Base-by-base conservation (phyloP, 2,329 filamentous ascomycete genomes). In the Aureobasidium leucospermi region DNA sequence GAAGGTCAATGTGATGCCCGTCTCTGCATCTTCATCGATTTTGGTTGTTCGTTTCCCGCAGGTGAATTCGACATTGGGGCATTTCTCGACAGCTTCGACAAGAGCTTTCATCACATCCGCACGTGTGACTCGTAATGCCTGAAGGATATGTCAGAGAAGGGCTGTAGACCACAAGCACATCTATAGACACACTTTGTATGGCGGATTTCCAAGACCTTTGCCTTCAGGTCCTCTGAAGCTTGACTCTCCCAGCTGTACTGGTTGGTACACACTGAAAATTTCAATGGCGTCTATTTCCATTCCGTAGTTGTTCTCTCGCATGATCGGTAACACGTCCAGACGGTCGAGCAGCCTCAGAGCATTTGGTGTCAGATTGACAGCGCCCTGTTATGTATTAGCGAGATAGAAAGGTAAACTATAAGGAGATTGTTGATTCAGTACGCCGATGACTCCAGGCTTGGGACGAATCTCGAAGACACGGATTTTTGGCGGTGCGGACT, bases 401-500 rank as follows among this genome's bases (percentile, higher is more conserved):
- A 23, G 23, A 23, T 23, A 23, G 23, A 23, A 23, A 23, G 23
- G 23, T 23, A 23, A 23, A 23, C 23, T 23, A 23, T 1, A 23
- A 23, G 3, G 23, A 23, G 23, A 2, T 23, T 23, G 23, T 2
- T 23, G 2, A 23, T 23, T 2, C 23, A 23, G 23, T 23, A 23
- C 23, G 64, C 76, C 69, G 63, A 78, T 76, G 0, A 76, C 76
- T 11, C 76, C 74, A 3, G 77, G 74, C 36, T 70, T 65, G 2
- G 75, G 70, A 1, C 78, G 75, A 46, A 79, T 72, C 65, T 81
- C 79, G 64, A 75, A 79, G 60, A 82, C 72, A 42, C 74, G 76
- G 64, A 80, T 74, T 23, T 70, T 69, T 19, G 70, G 69, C 29
- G 75, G 73, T 42, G 70, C 70, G 6, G 58, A 47, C 6, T 6